A percentile compares a stretch with the other conserved stretches of the same genome.
Conservation (phyloP, 495 filamentous ascomycete species). For the Daldinia grandis region DNA sequence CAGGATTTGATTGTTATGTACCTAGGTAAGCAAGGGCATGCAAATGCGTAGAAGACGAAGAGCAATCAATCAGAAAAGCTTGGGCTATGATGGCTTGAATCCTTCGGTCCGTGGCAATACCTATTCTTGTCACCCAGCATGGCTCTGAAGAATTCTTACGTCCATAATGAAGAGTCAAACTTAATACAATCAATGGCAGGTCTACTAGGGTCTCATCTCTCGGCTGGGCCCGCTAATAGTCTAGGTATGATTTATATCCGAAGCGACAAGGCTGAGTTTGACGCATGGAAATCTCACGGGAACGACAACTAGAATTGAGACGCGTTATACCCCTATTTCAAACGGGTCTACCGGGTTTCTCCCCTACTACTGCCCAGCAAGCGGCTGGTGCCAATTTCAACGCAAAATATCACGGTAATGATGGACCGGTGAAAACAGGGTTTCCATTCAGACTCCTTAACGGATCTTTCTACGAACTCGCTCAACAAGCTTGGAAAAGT, state of each 20-base stretch:
- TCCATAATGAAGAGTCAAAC: no score
- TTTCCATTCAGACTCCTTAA: slow-evolving; percentile 51
- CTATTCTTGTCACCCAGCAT: slow-evolving; percentile 10
- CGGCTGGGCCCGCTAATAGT: background rate
- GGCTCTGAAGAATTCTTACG: background rate
- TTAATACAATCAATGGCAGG: slow-evolving; percentile 62
- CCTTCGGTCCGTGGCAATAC: slow-evolving; percentile 24
- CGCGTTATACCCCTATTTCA: slow-evolving; percentile 50
- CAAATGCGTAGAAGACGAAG: no score
- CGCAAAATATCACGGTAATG: slow-evolving; percentile 55
- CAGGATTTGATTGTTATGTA: no score
- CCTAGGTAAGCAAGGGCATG: no score
- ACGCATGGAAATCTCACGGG: slow-evolving; percentile 67
- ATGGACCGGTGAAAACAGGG: slow-evolving; percentile 59
- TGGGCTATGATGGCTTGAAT: no score
- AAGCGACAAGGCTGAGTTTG: slow-evolving; percentile 64
- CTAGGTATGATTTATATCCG: slow-evolving; percentile 60
- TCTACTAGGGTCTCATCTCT: background rate
- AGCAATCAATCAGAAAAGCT: no score
- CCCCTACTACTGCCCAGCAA: slow-evolving; percentile 52
- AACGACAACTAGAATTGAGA: slow-evolving; percentile 68
- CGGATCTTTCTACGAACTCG: slow-evolving; percentile 41
- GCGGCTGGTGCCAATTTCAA: slow-evolving; percentile 56
- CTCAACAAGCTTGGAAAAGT: slow-evolving; percentile 41
- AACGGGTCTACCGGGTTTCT: slow-evolving; percentile 54